These are phyloP conservation scores for Ulvella scutata DNA, from an alignment of 139 green algal genomes.

Conservation along the genomic window DNA sequence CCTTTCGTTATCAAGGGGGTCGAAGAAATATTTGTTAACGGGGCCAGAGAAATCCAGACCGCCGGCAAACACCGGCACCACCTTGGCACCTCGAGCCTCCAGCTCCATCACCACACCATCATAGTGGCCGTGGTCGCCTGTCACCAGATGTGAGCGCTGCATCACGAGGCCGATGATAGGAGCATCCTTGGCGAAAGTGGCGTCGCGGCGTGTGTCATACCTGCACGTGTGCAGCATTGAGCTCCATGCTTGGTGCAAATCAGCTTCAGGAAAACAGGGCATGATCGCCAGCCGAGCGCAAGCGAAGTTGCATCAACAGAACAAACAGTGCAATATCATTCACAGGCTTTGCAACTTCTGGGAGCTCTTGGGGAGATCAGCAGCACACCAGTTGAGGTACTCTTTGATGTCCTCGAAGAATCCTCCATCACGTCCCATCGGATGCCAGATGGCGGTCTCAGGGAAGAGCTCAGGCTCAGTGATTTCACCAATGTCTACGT, in stretches of 20 bases:
- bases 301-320: no score
- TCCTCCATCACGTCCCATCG: constrained; percentile 36
- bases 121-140: constrained; percentile 95
- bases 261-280: no score
- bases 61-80: constrained; percentile 92
- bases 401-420: constrained; percentile 64
- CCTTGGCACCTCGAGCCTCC: constrained; percentile 80
- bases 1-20: constrained; percentile 67
- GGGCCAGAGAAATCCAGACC: constrained; percentile 92
- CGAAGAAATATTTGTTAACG: constrained; percentile 97
- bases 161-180: constrained; percentile 92
- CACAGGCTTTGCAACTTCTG: no score
- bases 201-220: constrained; percentile 89
- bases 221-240: not conserved
- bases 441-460: constrained; percentile 97
- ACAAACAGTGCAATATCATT: no score
- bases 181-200: constrained; percentile 66
- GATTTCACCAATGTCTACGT: constrained; percentile 38
- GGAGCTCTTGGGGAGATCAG: no score
- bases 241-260: no score
- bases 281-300: no score
- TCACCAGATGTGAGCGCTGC: constrained; percentile 95
- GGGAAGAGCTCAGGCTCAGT: constrained; percentile 80
- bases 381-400: constrained; percentile 68
- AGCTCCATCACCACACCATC: constrained; percentile 75